Evolutionary conservation across 2,329 filamentous ascomycete genomes (phyloP), one percentile per base, ranked within the genome.

Genomic region (Cladosporium sphaerospermum): DNA sequence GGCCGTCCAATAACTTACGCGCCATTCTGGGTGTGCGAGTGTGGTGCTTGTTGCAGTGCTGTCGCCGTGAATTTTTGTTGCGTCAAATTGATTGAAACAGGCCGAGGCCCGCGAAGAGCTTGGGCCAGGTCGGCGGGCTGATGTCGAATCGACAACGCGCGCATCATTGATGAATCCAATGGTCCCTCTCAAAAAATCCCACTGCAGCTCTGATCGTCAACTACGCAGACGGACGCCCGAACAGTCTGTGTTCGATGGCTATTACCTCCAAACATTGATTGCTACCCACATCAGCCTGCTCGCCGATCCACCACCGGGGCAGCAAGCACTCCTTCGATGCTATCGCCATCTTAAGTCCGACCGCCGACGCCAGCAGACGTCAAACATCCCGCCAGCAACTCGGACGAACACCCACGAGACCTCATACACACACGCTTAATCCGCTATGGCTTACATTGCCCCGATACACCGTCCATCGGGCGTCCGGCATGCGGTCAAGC

Each of bases 401-500:
- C 23, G 4, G 7, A 28, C 23, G 8, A 1, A 19, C 19, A 5
- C 19, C 16, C 28, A 41, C 48, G 33, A 23, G 37, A 34, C 4
- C 49, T 44, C 33, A 18, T 47, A 39, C 46, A 53, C 52, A 28
- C 36, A 53, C 9, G 4, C 23, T 28, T 11, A 39, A 19, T 11
- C 42, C 45, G 33, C n/a, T 34, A 99, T 99, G 93, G 88, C 93
- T 49, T 99, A 97, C 70, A 77, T 99, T 64, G 90, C 89, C 57
- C 91, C 93, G 37, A 93, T 99, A 54, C 93, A 99, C 71, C 81
- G 85, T 63, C 87, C 93, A 19, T 96, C 89, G 69, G 95, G 89
- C 74, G 84, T 96, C 59, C 84, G 91, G 52, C 88, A 96, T 79
- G 92, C 91, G 11, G 71, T 97, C 60, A 88, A 86, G 66, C 79